phyloP scores from a whole-genome alignment of 73 alveolate species.

The Breviolum minutum region DNA sequence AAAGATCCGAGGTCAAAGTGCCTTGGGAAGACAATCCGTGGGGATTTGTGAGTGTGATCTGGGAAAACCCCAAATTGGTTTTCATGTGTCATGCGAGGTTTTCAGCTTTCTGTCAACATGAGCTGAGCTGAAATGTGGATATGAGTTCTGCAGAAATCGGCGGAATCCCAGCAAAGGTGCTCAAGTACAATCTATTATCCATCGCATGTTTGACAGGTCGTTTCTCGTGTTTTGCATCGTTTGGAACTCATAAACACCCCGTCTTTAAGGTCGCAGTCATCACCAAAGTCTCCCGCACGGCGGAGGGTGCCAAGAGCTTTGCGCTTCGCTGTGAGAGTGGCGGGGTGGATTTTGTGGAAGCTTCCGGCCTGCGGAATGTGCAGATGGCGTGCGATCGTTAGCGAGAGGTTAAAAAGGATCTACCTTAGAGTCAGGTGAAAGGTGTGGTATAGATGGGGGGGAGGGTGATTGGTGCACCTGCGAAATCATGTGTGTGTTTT shows the following conservation, averaged over 20 bases:
- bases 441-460: no score
- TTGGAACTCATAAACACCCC: neutral
- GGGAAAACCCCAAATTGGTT: neutral
- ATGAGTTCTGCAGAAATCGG: neutral
- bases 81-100: neutral
- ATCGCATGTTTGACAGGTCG: neutral
- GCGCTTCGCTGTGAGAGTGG: slow-evolving; percentile 89
- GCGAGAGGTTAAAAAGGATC: neutral
- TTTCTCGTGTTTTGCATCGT: neutral
- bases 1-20: slow-evolving; percentile 36
- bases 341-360: slow-evolving; percentile 88
- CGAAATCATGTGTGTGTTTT: no score
- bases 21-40: neutral
- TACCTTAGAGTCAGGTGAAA: no score
- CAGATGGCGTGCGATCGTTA: neutral
- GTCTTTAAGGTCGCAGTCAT: slow-evolving; percentile 53
- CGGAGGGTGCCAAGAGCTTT: slow-evolving; percentile 32
- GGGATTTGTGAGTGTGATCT: neutral
- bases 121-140: neutral
- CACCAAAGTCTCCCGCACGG: slow-evolving; percentile 41
- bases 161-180: neutral
- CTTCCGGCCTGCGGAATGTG: slow-evolving; percentile 63
- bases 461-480: no score
- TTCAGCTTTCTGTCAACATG: neutral
- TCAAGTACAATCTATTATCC: neutral